A percentile compares a stretch with the other conserved stretches of the same genome.
These are phyloP conservation scores for Sorghum bicolor DNA, from an alignment of 176 grass and related monocot species.

Conservation along the genomic window Sorghum_bicolor_NCBIv3 NC_012870.2:65144001-65144500, in stretches of 20 bases:
- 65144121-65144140: no score
- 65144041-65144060: no score
- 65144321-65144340: not conserved
- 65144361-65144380: not conserved
- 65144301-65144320: not conserved
- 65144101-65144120: no score
- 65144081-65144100: no score
- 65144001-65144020: no score
- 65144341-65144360: not conserved
- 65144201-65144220: no score
- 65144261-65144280: not conserved
- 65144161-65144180: no score
- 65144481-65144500: not conserved
- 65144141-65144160: no score
- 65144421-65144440: not conserved
- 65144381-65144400: not conserved
- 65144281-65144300: not conserved
- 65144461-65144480: not conserved
- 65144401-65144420: not conserved
- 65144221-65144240: not conserved
- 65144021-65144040: no score
- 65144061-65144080: no score
- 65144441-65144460: no score
- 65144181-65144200: no score
- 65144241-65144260: not conserved